Base-by-base conservation (phyloP, 257 asterid species). In the Ballota nigra region DNA sequence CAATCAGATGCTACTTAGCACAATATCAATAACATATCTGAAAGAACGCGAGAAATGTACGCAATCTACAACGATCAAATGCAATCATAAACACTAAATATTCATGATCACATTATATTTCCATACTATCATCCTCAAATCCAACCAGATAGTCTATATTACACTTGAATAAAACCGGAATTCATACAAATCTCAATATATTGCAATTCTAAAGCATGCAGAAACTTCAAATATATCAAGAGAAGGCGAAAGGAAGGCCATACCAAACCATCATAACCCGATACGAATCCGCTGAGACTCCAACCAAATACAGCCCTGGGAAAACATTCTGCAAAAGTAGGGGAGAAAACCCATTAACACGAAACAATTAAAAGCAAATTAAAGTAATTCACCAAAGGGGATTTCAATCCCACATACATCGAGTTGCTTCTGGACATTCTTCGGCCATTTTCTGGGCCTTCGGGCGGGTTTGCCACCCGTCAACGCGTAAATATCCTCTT, bases 381-480 rank as follows among this genome's bases (percentile, higher is more conserved):
- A 68, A 61, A 36, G 19, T 3, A 43, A 43, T 43, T 43, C 52
- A 43, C 52, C 52, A 36, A 12, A 8, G 43, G 43, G 43, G 12
- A 36, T 36, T 36, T 8, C 9, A 49, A 59, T 33, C 3, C 8
- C 13, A 53, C 83, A n/a, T 85, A 90, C 98, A 72, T 92, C 92
- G 68, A 92, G 85, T 24, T 80, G 91, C 68, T 87, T 90, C 86
- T 90, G 97, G 49, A 90, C 82, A 71, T 61, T 83, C 75, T 74
- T 88, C 13, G 96, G 88, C 73, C 98, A 80, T 68, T 82, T 90
- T 75, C 72, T 88, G 19, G 98, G 97, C 64, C 90, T 69, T 31
- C 97, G 92, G 20, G 93, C 52, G 49, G 98, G 97, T 60, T 82
- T 81, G 16, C 88, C 84, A 45, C 98, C 97, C 9, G 98, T 93